Evolutionary conservation across 2,329 filamentous ascomycete genomes (phyloP), one percentile per base, ranked within the genome.

Genomic region (Microsporum audouinii): DNA sequence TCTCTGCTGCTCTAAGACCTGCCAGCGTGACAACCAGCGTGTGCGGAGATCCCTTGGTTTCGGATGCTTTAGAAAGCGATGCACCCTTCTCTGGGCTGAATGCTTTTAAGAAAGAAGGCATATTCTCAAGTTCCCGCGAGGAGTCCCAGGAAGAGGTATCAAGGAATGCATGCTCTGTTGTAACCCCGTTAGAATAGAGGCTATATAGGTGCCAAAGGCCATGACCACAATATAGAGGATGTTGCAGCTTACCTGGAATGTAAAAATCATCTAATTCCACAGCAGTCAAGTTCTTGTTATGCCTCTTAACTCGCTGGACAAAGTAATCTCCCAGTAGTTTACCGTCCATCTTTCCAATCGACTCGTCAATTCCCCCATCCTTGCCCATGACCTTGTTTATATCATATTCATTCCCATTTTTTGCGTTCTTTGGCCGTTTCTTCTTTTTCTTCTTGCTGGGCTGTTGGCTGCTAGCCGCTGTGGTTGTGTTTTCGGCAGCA

Each of bases 1-100:
- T 76, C 70, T 97, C 89, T 14, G 92, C 91, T 3, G 94, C 91
- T 68, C 94, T 82, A 61, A 96, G 78, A 0, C 90, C 94, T 4
- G 91, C 90, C 6, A 84, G 84, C 10, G 91, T 85, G n/a, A 99
- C 82, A 39, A 99, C 84, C 60, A 99, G 80, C 0, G 92, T 97
- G 73, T 97, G 94, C 36, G 88, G 88, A 0, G 84, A 78, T 4
- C 88, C 88, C 45, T 85, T 86, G 68, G 84, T 79, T 75, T 87
- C 82, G 0, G 88, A 82, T 0, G 88, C 82, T 60, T 83, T 80
- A 0, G 80, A 80, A 23, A 96, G 78, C 60, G 78, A 80, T 60
- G 79, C 78, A 0, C 82, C 79, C 57, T 84, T 81, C 29, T 79
- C 78, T 0, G 82, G 75, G 64, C 70, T 74, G 67, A 75, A 77